Evolutionary conservation across 345 rosid genomes (phyloP), one percentile per base, ranked within the genome.

Genomic region (Pelargonium nanum): DNA sequence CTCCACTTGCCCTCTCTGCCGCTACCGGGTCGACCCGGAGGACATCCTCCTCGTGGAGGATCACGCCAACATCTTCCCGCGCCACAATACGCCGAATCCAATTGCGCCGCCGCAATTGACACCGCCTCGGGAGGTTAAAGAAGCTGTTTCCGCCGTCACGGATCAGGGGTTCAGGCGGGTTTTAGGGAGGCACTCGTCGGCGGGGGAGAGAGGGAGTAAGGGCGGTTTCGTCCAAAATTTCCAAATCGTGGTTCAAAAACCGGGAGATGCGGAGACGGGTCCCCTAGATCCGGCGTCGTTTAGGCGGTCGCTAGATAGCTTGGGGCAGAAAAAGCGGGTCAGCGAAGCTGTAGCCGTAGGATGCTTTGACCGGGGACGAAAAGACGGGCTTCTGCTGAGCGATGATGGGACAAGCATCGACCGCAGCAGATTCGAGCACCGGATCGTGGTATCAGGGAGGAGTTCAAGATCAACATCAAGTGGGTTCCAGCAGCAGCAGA

Each of bases 1-100:
- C 57, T 91, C 96, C 25, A 88, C 96, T 16, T 91, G 98, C 59
- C 98, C 98, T 40, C 95, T 91, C 28, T 91, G 98, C 64, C 88
- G 98, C 23, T 79, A 74, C 81, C 84, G 92, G 40, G 96, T 91
- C 59, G 87, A 91, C 74, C 95, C 95, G 5, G 98, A 91, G 74
- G 96, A 91, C 62, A 68, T 91, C 30, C 87, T 88, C 53, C 64
- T 90, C 62, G 67, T 80, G 28, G 74, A 70, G 21, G 81, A 74
- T n/a, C 65, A 65, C 69, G 55, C 63, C 22, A 72, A 68, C 23
- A 65, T 72, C 59, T 65, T 58, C 26, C 64, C 64, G 30, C 66
- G 63, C 60, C 56, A 20, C 26, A 17, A 56, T 26, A 40, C 57
- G 53, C 56, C 17, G 10, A 17, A 13, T 52, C 19, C 1, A 69